Percentiles rank a stretch among this genome's conserved stretches.
Conservation (phyloP, 2,329 filamentous ascomycete genomes). For the Triangularia verruculosa region DNA sequence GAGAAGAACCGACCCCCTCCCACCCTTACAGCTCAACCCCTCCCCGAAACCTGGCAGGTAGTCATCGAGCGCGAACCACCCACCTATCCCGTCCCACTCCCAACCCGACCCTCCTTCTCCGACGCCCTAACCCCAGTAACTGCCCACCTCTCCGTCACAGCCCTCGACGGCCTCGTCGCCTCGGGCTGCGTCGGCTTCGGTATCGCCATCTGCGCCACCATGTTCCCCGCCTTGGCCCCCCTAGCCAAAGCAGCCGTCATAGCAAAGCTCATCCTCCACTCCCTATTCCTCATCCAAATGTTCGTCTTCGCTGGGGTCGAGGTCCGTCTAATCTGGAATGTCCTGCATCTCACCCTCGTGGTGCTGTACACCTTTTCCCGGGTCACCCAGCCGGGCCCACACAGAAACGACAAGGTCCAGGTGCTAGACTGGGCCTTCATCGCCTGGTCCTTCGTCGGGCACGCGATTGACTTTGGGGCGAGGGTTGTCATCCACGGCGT, state of each 20-base stretch:
- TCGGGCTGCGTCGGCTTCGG: slow-evolving; percentile 22
- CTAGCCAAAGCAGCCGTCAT: slow-evolving; percentile 18
- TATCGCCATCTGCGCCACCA: slow-evolving; percentile 23
- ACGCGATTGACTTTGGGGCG: slow-evolving; percentile 15
- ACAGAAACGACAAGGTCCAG: background rate
- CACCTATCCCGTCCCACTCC: slow-evolving; percentile 12
- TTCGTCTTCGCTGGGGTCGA: slow-evolving; percentile 22
- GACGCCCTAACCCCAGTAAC: slow-evolving; percentile 22
- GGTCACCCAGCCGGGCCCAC: background rate
- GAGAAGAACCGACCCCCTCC: background rate
- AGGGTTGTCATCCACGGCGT: slow-evolving; percentile 13
- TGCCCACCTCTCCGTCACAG: slow-evolving; percentile 21
- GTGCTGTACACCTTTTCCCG: slow-evolving; percentile 16
- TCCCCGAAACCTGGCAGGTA: slow-evolving; percentile 24
- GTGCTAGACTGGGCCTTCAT: slow-evolving; percentile 24
- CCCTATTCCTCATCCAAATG: slow-evolving; percentile 22
- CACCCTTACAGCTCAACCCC: slow-evolving; percentile 7
- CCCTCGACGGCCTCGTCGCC: slow-evolving; percentile 25
- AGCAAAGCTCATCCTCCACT: slow-evolving; percentile 22
- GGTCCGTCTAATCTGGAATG: slow-evolving; percentile 21
- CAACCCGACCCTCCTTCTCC: slow-evolving; percentile 16
- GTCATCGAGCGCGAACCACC: slow-evolving; percentile 22
- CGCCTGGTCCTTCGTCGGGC: slow-evolving; percentile 20
- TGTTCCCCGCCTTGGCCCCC: slow-evolving; percentile 12
- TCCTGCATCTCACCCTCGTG: slow-evolving; percentile 20